Evolutionary conservation across 2,329 filamentous ascomycete species (phyloP).

Genomic region (Colletotrichum sp.): DNA sequence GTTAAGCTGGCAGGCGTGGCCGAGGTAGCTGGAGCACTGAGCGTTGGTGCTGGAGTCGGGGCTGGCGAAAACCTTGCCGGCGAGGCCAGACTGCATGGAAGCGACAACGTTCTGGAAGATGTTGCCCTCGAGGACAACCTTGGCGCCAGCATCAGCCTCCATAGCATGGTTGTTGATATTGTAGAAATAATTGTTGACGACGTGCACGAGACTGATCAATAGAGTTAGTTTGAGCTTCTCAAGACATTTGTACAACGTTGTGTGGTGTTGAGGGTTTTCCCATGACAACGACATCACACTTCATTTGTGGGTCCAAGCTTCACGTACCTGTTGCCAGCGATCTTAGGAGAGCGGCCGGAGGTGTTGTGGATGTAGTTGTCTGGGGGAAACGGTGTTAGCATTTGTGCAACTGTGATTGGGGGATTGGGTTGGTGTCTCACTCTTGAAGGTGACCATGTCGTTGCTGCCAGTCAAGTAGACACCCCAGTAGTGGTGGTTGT

Average conservation of each 20-base stretch:
- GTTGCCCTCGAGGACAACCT: slow-evolving; percentile 59
- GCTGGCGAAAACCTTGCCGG: slow-evolving; percentile 38
- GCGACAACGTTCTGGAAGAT: slow-evolving; percentile 59
- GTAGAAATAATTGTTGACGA: too few species aligned
- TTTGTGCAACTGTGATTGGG: not conserved
- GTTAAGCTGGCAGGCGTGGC: slow-evolving; percentile 57
- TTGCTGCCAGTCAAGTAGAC: slow-evolving; percentile 61
- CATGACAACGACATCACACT: too few species aligned
- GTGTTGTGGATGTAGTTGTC: slow-evolving; percentile 66
- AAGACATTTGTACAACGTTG: too few species aligned
- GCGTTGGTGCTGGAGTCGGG: slow-evolving; percentile 37
- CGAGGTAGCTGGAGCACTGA: slow-evolving; percentile 49
- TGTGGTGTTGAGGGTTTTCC: too few species aligned
- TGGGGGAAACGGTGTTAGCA: rapidly evolving
- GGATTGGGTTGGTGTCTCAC: too few species aligned
- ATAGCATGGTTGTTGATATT: slow-evolving; percentile 34
- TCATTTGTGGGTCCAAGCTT: too few species aligned
- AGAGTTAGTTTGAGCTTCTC: too few species aligned
- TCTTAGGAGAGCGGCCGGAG: slow-evolving; percentile 62
- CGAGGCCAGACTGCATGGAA: slow-evolving; percentile 38
- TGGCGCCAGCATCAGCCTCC: slow-evolving; percentile 49
- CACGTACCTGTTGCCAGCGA: slow-evolving; percentile 48
- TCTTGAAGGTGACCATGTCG: slow-evolving; percentile 59
- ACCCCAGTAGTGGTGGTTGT: slow-evolving; percentile 66
- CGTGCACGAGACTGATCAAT: too few species aligned